phyloP scores from a whole-genome alignment of 768 basidiomycete species.

The Tylopilus felleus region DNA sequence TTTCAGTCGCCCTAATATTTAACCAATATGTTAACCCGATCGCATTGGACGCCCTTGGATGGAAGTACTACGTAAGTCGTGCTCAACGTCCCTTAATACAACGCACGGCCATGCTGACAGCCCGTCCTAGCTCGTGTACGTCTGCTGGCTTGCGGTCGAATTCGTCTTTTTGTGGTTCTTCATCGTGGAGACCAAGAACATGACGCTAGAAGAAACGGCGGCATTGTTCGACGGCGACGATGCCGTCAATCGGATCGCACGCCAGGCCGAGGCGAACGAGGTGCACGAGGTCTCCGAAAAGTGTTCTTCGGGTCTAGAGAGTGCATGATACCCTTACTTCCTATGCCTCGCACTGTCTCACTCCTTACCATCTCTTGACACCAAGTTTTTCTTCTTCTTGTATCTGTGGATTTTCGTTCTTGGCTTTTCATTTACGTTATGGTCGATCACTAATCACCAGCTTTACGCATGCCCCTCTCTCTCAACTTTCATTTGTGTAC shows the following conservation, averaged over 20 bases:
- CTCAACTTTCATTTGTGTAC: neutral
- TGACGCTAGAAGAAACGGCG: conserved; percentile 79
- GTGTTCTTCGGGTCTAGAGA: neutral
- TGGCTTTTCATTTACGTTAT: neutral
- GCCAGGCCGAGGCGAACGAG: conserved; percentile 21
- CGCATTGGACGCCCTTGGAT: conserved; percentile 57
- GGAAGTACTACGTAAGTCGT: conserved; percentile 70
- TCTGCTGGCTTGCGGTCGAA: conserved; percentile 67
- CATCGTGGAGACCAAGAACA: conserved; percentile 68
- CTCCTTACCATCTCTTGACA: neutral
- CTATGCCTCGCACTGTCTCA: too few species aligned
- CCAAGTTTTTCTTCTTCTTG: neutral
- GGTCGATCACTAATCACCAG: neutral
- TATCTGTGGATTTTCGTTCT: neutral
- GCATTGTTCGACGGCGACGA: conserved; percentile 74
- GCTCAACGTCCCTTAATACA: neutral
- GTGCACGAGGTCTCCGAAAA: conserved; percentile 25
- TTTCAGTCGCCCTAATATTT: conserved; percentile 80
- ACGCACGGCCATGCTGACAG: neutral
- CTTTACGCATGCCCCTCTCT: neutral
- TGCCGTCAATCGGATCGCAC: conserved; percentile 37
- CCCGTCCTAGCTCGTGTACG: conserved; percentile 54
- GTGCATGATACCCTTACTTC: conserved; percentile 11
- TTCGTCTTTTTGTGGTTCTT: conserved; percentile 62
- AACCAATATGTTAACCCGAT: conserved; percentile 88